Conservation (phyloP, 768 basidiomycete genomes). For the Phlegmacium glaucopus region DNA sequence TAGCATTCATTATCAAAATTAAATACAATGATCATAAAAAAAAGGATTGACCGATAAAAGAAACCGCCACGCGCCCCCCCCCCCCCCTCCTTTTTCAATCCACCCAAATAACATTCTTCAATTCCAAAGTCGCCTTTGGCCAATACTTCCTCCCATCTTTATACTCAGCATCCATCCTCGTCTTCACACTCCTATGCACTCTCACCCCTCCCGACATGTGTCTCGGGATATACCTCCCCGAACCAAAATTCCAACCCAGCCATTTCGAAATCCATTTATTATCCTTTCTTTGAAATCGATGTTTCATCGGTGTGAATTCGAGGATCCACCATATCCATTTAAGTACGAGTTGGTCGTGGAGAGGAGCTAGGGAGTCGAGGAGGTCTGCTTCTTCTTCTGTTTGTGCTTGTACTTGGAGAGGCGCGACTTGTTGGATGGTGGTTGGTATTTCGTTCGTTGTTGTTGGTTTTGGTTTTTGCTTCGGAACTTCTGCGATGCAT, state of each 20-base stretch:
- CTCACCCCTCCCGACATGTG: conserved; percentile 28
- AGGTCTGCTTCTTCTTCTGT: conserved; percentile 49
- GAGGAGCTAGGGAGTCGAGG: conserved; percentile 39
- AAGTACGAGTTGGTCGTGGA: conserved; percentile 49
- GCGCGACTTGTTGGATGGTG: too few species aligned
- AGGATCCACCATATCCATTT: conserved; percentile 43
- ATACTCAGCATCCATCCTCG: conserved; percentile 48
- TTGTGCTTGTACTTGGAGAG: too few species aligned
- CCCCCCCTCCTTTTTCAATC: conserved; percentile 31
- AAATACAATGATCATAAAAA: too few species aligned
- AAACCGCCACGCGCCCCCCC: too few species aligned
- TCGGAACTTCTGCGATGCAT: conserved; percentile 27
- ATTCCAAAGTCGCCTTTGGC: conserved; percentile 33
- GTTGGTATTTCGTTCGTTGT: not conserved
- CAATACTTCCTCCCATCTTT: conserved; percentile 31
- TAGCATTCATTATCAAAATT: too few species aligned
- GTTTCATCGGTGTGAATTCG: conserved; percentile 25
- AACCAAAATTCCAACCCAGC: conserved; percentile 31
- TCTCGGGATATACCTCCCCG: conserved; percentile 35
- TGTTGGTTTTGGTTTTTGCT: conserved; percentile 14
- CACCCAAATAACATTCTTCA: conserved; percentile 31
- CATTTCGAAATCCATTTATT: conserved; percentile 22
- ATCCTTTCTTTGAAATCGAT: conserved; percentile 32
- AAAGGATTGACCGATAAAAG: too few species aligned
- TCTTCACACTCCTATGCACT: conserved; percentile 49